These are phyloP conservation scores for Benincasa hispida DNA, from an alignment of 306 rosid genomes.

Conservation along the genomic window DNA sequence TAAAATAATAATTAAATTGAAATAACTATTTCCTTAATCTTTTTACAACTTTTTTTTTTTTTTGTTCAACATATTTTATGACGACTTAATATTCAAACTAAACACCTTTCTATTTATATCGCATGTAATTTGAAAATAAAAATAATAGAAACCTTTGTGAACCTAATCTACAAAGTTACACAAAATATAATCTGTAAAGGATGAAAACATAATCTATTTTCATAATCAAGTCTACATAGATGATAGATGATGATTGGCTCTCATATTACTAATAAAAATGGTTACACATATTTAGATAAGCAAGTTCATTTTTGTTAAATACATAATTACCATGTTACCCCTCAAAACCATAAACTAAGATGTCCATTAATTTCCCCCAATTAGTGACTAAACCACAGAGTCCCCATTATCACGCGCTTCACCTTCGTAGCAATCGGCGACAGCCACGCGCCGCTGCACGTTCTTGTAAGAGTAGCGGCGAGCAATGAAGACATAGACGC, in stretches of 20 bases:
- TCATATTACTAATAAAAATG: background rate
- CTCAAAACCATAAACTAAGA: background rate
- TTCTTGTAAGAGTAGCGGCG: slow-evolving; percentile 62
- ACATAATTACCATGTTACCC: background rate
- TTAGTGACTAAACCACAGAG: slow-evolving; percentile 21
- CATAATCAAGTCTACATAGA: background rate
- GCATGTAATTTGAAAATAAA: no score
- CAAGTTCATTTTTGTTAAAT: background rate
- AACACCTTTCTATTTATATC: no score
- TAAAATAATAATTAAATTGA: no score
- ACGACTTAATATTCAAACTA: no score
- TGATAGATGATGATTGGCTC: background rate
- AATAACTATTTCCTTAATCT: no score
- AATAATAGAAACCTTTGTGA: no score
- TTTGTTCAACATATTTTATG: no score
- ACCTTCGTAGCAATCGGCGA: slow-evolving; percentile 35
- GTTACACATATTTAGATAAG: background rate
- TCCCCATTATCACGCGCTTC: slow-evolving; percentile 21
- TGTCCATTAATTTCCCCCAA: background rate
- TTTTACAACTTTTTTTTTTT: no score
- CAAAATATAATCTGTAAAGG: no score
- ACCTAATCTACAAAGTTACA: no score
- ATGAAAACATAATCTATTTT: background rate
- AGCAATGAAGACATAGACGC: slow-evolving; percentile 60
- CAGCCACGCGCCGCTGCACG: slow-evolving; percentile 63